Evolutionary conservation across 1,284 basidiomycete species (phyloP).

Genomic region (Coniferiporia sulphurascens): DNA sequence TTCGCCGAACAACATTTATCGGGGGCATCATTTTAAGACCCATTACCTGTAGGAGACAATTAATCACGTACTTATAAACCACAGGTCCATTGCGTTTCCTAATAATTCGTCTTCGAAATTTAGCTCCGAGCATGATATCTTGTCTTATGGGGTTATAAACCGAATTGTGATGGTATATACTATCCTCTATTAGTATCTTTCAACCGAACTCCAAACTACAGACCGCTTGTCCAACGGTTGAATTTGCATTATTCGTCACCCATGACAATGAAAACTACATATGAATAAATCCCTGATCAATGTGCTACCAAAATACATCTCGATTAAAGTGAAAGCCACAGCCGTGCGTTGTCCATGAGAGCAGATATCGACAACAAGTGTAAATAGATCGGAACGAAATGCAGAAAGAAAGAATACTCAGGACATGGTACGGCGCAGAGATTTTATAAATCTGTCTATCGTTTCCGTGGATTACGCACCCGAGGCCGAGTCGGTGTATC

Average conservation of each 20-base stretch:
- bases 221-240: not conserved
- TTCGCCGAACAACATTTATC: no score
- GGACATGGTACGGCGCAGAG: not conserved
- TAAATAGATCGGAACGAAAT: not conserved
- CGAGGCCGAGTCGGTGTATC: conserved; percentile 19
- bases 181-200: no score
- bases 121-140: no score
- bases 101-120: no score
- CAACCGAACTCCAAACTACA: not conserved
- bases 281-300: conserved; percentile 17
- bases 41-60: no score
- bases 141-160: no score
- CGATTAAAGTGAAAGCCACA: not conserved
- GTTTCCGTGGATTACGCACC: conserved; percentile 11
- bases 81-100: no score
- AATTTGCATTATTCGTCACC: not conserved
- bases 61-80: no score
- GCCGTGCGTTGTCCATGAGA: conserved; percentile 2
- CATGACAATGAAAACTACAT: conserved; percentile 14
- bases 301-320: not conserved
- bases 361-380: not conserved
- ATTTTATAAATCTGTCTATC: not conserved
- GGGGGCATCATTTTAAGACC: no score
- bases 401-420: not conserved
- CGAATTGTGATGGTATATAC: no score